Evolutionary conservation across 306 rosid genomes (phyloP), one percentile per base, ranked within the genome.

Genomic region (Vigna radiata): DNA sequence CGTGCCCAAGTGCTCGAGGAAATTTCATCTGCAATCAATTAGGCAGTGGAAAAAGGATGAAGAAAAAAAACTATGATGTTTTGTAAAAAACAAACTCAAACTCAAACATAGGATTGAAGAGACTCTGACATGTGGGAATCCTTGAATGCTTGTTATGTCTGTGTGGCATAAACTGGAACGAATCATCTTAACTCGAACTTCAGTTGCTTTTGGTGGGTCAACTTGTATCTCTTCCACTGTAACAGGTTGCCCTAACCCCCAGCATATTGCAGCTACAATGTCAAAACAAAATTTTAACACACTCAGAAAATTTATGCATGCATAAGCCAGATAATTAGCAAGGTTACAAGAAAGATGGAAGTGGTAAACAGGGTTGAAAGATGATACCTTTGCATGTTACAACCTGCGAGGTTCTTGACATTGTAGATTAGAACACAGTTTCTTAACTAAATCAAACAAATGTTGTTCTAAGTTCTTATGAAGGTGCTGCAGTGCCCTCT

Each of bases 151-250:
- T 23, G 72, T 5, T 73, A 85, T n/a, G 46, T 89, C 91, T 3
- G 91, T 77, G 73, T 84, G 91, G 77, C 94, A 85, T 4, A 87
- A 0, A 86, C 94, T 87, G 4, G 94, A 86, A 82, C 85, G 75
- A 4, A 89, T 77, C 84, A 87, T 82, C 85, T 87, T 89, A 7
- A 89, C 77, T 9, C 91, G 62, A 61, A 84, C 90, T 87, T 89
- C 90, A 0, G 55, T 41, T 39, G 76, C 54, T 37, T 72, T 82
- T 11, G 94, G 94, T 54, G 94, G 87, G 0, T 89, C 88, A 12
- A 89, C 85, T 78, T 77, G 52, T 62, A 89, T 89, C 75, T 87
- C 94, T 66, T 87, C 91, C 76, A 87, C 54, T 13, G 70, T 89
- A 48, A 79, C 54, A 2, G 71, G 14, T 13, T 87, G 62, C 4